Conservation (phyloP, 345 rosid genomes). For the Gossypium ekmanianum region DNA sequence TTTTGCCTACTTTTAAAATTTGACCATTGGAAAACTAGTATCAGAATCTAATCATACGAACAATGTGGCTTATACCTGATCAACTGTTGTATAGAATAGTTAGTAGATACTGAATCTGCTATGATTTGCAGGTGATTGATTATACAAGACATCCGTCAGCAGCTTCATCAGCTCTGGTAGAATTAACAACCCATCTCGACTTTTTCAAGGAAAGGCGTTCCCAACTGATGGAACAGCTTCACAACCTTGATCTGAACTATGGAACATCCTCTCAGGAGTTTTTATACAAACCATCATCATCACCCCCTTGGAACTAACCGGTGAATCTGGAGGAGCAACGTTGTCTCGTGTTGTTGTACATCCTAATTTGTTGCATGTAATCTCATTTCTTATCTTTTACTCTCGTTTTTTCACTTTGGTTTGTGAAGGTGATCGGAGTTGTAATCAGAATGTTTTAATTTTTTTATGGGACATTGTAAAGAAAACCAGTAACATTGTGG, state of each 20-base stretch:
- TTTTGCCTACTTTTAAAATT: neutral
- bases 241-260: slow-evolving; percentile 85
- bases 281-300: slow-evolving; percentile 69
- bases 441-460: slow-evolving; percentile 16
- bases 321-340: slow-evolving; percentile 9
- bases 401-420: neutral
- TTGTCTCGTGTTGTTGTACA: slow-evolving; percentile 45
- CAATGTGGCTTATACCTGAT: neutral
- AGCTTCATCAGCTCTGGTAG: slow-evolving; percentile 85
- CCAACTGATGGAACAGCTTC: slow-evolving; percentile 96
- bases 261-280: slow-evolving; percentile 86
- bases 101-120: neutral
- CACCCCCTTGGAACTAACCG: slow-evolving; percentile 88
- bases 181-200: slow-evolving; percentile 92
- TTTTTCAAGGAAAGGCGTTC: slow-evolving; percentile 98
- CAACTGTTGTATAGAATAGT: neutral
- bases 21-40: neutral
- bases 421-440: slow-evolving; percentile 30
- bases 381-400: neutral
- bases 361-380: slow-evolving; percentile 47
- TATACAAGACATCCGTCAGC: slow-evolving; percentile 74
- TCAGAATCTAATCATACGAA: neutral
- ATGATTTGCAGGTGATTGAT: slow-evolving; percentile 51
- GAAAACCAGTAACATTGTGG: slow-evolving; percentile 14
- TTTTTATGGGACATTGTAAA: slow-evolving; percentile 23